These are phyloP conservation scores for Phaffomyces opuntiae DNA, from an alignment of 805 yeast species.

Conservation along the genomic window DNA sequence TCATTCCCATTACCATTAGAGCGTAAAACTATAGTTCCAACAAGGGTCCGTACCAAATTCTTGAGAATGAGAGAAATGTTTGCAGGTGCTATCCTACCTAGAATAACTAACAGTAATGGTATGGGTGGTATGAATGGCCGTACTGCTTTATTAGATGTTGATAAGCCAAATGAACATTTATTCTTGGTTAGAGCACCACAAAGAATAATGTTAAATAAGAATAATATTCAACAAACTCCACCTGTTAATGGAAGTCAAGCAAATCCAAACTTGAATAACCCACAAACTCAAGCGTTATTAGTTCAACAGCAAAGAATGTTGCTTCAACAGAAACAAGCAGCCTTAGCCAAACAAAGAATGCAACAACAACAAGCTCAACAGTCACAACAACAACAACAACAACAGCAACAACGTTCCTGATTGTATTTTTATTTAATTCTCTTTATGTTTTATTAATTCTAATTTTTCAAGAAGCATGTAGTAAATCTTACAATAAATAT, in stretches of 20 bases:
- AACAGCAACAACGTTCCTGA: not conserved
- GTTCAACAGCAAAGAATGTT: slow-evolving; percentile 7
- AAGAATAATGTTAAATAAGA: slow-evolving; percentile 24
- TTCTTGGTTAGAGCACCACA: slow-evolving; percentile 47
- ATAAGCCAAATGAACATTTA: slow-evolving; percentile 58
- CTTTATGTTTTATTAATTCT: not conserved
- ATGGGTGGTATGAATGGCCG: slow-evolving; percentile 79
- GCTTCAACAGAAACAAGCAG: slow-evolving; percentile 5
- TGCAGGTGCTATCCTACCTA: slow-evolving; percentile 73
- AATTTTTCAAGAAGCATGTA: too few relatives aligned
- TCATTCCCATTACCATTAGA: slow-evolving; percentile 83
- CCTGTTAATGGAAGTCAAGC: not conserved
- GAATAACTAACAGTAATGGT: slow-evolving; percentile 47
- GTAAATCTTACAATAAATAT: too few relatives aligned
- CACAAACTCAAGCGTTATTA: slow-evolving; percentile 4
- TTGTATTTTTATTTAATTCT: not conserved
- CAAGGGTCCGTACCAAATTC: slow-evolving; percentile 62
- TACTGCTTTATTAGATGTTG: slow-evolving; percentile 68
- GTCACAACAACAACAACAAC: slow-evolving; percentile 3
- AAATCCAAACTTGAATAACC: slow-evolving; percentile 2
- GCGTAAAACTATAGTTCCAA: slow-evolving; percentile 61
- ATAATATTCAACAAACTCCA: slow-evolving; percentile 11
- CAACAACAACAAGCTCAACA: slow-evolving; percentile 2
- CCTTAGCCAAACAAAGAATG: slow-evolving; percentile 2
- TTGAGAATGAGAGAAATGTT: slow-evolving; percentile 91